A percentile compares a stretch with the other conserved stretches of the same genome.
Conservation (phyloP, 176 grass and related monocot species). For the Elymus sibiricus region DNA sequence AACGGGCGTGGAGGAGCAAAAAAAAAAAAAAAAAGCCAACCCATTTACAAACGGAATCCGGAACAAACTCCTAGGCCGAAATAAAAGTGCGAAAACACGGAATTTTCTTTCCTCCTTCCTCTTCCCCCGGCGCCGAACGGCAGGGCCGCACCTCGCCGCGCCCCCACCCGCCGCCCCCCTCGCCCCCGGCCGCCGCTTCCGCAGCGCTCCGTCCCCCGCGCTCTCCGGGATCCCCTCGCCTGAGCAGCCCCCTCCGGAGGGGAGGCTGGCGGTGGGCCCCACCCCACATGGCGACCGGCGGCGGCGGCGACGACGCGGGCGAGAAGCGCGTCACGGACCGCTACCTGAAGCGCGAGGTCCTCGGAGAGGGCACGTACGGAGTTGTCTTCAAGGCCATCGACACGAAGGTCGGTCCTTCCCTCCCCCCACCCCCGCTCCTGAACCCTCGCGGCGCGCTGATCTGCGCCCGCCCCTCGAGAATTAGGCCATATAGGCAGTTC, state of each 20-base stretch:
- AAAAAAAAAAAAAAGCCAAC: no score
- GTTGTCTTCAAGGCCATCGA: conserved; percentile 93
- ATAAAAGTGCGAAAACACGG: no score
- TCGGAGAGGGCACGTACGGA: conserved; percentile 93
- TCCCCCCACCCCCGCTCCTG: neutral
- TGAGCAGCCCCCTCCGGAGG: neutral
- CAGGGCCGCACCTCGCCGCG: neutral
- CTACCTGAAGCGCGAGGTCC: conserved; percentile 79
- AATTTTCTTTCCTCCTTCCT: no score
- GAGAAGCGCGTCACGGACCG: conserved; percentile 72
- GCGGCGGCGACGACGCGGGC: conserved; percentile 37
- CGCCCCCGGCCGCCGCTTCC: neutral
- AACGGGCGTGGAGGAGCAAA: no score
- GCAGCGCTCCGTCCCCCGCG: neutral
- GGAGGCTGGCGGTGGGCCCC: neutral
- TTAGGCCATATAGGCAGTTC: neutral
- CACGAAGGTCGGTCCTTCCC: conserved; percentile 53
- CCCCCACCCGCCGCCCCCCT: neutral
- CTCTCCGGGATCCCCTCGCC: neutral
- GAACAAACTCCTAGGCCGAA: no score
- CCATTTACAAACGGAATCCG: no score
- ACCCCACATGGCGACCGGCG: conserved; percentile 37
- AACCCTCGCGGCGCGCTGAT: conserved; percentile 29
- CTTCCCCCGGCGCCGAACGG: neutral
- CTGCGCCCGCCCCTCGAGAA: neutral